Evolutionary conservation across 192 early-diverging fungal genomes (phyloP), one percentile per base, ranked within the genome.

Genomic region (Cladochytrium replicatum): DNA sequence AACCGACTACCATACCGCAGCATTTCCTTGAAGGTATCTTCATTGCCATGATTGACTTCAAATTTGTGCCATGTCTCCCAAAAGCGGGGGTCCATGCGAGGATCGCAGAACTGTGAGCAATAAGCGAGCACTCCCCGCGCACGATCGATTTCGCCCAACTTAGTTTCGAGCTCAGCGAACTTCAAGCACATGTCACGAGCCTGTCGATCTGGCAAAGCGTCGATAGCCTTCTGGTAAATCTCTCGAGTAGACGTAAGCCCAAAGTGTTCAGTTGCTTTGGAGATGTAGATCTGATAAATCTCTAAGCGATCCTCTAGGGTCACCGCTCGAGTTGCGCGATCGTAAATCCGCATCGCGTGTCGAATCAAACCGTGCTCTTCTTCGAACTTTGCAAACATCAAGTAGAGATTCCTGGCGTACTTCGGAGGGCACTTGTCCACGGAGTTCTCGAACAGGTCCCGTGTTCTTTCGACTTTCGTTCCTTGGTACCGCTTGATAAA

Each of bases 21-120:
- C 92, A 95, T 95, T 54, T 97, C 93, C 68, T 89, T 93, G 69
- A 93, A 97, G 2, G 93, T 92, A 39, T 97, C 92, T 60, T 99
- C 93, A 60, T 91, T 96, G 27, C 96, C 96, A 53, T 93, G 86
- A 50, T 85, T 80, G 9, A 95, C 90, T 74, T 99, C 96, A 61
- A 97, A 99, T 45, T 89, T 86, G 50, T 92, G 87, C 96, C 96
- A 99, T 25, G 56, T 60, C 45, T 83, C 68, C 95, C 95, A 96
- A 50, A 86, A 87, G 23, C 73, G 68, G 23, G 77, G 68, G 19
- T 80, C 71, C 28, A 81, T 74, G 39, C 85, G 69, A 34, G 95
- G 91, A 56, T 95, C 90, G 40, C 75, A 82, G 57, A 97, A 80
- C 63, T 91, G 92, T 21, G 82, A 75, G 7, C 82, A 83, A 61